Base-by-base conservation (phyloP, 306 rosid genomes). In the Trichosanthes cucumerina region DNA sequence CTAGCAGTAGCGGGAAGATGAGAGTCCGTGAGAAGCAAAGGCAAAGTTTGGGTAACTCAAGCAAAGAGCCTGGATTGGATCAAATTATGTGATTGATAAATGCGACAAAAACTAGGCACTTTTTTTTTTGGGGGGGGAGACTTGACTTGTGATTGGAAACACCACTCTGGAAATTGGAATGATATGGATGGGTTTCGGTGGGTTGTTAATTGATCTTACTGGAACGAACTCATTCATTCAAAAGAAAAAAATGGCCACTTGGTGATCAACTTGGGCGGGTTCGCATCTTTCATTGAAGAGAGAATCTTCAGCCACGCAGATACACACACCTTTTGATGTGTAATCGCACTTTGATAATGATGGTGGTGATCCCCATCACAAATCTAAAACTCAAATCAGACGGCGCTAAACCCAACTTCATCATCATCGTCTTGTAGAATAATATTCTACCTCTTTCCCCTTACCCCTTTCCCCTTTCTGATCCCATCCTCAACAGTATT, bases 301-400 rank as follows among this genome's bases (percentile, higher is more conserved):
- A 49, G 58, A 46, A 46, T 73, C 78, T 34, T 4, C 21, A 1
- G 9, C 24, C 28, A 76, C 34, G 66, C 34, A 71, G 76, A 70
- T 70, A n/a, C 28, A 50, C 9, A 19, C 8, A 23, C 82, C 80
- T 92, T 90, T 86, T 82, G 88, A 90, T 83, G 88, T 92, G 95
- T 83, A 88, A 89, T 89, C 86, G 88, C 93, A 92, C 88, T 85
- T n/a, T n/a, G n/a, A n/a, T n/a, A n/a, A n/a, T 57, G 79, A 63
- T 31, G 47, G 47, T 69, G 59, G 41, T 8, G 69, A 84, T 78
- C 63, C 80, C 79, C 64, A 47, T 82, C 72, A 82, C 24, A 16
- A 4, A n/a, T n/a, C n/a, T n/a, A n/a, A n/a, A n/a, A n/a, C n/a
- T n/a, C n/a, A n/a, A n/a, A 82, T 81, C 81, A 19, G 58, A 90